phyloP scores from a whole-genome alignment of 1,139 yeast genomes.

The Lodderomyces margitis region DNA sequence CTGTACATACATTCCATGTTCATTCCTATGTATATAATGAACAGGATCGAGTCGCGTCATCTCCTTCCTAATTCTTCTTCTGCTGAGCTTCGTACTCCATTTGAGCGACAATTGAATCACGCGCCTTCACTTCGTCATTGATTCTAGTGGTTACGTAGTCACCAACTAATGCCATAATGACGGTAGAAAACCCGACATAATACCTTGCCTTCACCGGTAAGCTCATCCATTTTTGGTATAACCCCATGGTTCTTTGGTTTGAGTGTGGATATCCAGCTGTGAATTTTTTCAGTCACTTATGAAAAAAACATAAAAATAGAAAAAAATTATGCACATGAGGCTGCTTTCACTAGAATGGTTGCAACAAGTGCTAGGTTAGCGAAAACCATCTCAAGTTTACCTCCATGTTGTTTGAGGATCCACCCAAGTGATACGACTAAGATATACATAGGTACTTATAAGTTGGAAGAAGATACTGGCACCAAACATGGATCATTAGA shows the following conservation, averaged over 20 bases:
- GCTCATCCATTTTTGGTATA: constrained; percentile 46
- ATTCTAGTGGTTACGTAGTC: constrained; percentile 48
- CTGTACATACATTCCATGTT: background rate
- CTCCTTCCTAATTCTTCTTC: background rate
- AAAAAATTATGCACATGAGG: too few species aligned
- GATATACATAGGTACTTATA: constrained; percentile 75
- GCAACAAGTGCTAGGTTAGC: constrained; percentile 21
- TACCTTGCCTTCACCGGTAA: constrained; percentile 52
- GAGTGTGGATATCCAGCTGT: background rate
- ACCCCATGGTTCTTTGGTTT: constrained; percentile 24
- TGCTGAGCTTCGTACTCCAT: constrained; percentile 3
- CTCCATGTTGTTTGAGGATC: constrained; percentile 78
- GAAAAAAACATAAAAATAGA: too few species aligned
- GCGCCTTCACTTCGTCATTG: constrained; percentile 38
- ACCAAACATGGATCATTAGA: constrained; percentile 74
- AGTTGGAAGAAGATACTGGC: constrained; percentile 54
- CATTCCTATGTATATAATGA: background rate
- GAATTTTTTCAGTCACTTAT: background rate
- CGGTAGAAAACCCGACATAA: constrained; percentile 54
- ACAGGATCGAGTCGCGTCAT: background rate
- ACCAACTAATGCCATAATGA: constrained; percentile 50
- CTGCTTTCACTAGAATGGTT: constrained; percentile 3
- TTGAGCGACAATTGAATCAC: constrained; percentile 16
- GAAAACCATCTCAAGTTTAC: constrained; percentile 48
- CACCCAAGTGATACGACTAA: constrained; percentile 50